Base-by-base conservation (phyloP, 306 rosid species). In the Rosa chinensis region DNA sequence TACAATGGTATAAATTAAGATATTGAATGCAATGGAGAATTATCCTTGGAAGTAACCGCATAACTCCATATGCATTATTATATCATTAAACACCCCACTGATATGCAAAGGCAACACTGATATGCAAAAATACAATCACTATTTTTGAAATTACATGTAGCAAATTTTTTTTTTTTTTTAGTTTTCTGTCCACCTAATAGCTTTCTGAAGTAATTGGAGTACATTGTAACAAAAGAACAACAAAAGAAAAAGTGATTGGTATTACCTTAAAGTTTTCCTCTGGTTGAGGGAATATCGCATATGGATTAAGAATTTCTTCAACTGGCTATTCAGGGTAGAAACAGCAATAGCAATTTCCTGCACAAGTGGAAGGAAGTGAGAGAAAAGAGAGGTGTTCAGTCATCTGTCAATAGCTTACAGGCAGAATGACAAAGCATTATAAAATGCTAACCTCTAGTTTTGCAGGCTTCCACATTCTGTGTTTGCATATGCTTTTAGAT, bases 251-350 rank as follows among this genome's bases (percentile, higher is more conserved):
- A 0, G 69, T 43, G 28, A 82, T 85, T 14, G 39, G 44, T 23
- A 45, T 86, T 86, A 96, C 99, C 99, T 96, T 93, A 10, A 77
- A 81, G 74, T 96, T 96, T 75, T 93, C 98, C 77, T 87, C 88
- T 6, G 99, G 99, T 70, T 78, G 84, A 70, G 98, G 98, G 75
- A 96, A 96, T 79, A 93, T 91, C 52, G 67, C 77, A 83, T 28
- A 93, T 70, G 99, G 99, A 88, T 96, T 96, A 40, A 90, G 75
- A 40, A 93, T 94, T 84, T 95, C 99, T 83, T 96, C 99, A 63
- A 92, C 74, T 79, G 86, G 87, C 79, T 89, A 90, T 82, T 90
- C 96, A 8, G 89, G 83, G 62, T 70, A 75, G 89, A 79, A 84
- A 77, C 83, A 66, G 88, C 83, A 62, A 83, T 79, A 3, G 55